Conservation (phyloP, 2,329 filamentous ascomycete species). For the Pezicula rhizophila region DNA sequence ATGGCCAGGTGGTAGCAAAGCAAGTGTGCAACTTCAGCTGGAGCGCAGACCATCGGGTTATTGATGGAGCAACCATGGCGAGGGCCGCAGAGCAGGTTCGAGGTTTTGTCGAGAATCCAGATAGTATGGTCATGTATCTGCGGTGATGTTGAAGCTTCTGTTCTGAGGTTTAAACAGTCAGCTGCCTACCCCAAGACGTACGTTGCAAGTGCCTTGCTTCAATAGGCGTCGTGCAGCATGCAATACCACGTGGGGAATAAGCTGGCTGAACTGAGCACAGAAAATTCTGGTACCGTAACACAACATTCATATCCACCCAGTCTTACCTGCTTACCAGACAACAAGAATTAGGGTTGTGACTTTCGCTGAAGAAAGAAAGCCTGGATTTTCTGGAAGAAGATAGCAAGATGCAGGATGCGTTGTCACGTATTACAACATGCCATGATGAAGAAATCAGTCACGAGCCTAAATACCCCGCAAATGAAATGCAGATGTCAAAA, state of each 20-base stretch:
- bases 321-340: no score
- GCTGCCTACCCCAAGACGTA: no score
- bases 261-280: neutral
- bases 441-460: neutral
- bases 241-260: no score
- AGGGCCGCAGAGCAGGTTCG: slow-evolving; percentile 79
- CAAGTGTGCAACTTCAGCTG: slow-evolving; percentile 89
- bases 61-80: slow-evolving; percentile 93
- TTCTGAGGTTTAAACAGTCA: no score
- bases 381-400: no score
- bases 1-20: slow-evolving; percentile 57
- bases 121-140: slow-evolving; percentile 78
- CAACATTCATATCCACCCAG: neutral
- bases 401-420: neutral
- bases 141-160: slow-evolving; percentile 41
- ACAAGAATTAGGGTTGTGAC: no score
- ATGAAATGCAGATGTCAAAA: neutral
- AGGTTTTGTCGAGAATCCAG: slow-evolving; percentile 74
- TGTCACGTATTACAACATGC: neutral
- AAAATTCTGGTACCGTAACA: neutral
- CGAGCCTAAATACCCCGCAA: neutral
- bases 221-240: no score
- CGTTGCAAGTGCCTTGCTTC: neutral
- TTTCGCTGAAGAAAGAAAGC: no score
- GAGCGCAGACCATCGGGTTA: slow-evolving; percentile 90